Evolutionary conservation across 2,329 filamentous ascomycete species (phyloP).

Genomic region (Penicillium vulpinum): DNA sequence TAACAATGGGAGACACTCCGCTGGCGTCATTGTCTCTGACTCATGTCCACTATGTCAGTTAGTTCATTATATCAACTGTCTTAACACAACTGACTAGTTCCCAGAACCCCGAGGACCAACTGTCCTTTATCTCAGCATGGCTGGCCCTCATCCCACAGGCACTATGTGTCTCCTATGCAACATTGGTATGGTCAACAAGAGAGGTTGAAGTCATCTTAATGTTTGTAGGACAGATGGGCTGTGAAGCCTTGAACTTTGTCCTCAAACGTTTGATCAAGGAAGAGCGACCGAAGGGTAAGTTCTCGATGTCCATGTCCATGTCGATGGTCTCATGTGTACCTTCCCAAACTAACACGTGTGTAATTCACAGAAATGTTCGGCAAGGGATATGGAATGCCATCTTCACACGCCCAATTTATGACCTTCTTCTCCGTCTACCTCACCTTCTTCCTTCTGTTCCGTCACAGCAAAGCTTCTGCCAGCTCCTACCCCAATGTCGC

Average conservation of each 20-base stretch:
- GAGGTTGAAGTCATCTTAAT: constrained; percentile 87
- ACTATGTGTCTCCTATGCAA: constrained; percentile 84
- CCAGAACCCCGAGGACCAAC: constrained; percentile 78
- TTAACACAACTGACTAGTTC: background rate
- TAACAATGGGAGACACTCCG: constrained; percentile 47
- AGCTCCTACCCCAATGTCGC: constrained; percentile 46
- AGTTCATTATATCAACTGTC: background rate
- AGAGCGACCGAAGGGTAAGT: constrained; percentile 76
- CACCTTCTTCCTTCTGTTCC: constrained; percentile 77
- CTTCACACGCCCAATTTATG: constrained; percentile 92
- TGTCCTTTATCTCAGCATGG: constrained; percentile 89
- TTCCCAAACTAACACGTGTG: background rate
- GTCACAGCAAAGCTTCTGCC: constrained; percentile 63
- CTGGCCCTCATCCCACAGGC: constrained; percentile 92
- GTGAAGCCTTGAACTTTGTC: constrained; percentile 85
- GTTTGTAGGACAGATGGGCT: constrained; percentile 87
- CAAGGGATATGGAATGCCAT: constrained; percentile 97
- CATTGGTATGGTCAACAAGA: constrained; percentile 85
- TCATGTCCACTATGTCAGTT: constrained; percentile 90
- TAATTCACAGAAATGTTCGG: constrained; percentile 64
- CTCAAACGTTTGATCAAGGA: constrained; percentile 92
- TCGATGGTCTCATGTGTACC: background rate
- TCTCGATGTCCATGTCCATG: background rate
- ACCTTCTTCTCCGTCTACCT: constrained; percentile 87
- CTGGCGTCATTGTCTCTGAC: constrained; percentile 90